These are phyloP conservation scores for Suhomyces anneliseae DNA, from an alignment of 1,139 yeast species.

Conservation along the genomic window DNA sequence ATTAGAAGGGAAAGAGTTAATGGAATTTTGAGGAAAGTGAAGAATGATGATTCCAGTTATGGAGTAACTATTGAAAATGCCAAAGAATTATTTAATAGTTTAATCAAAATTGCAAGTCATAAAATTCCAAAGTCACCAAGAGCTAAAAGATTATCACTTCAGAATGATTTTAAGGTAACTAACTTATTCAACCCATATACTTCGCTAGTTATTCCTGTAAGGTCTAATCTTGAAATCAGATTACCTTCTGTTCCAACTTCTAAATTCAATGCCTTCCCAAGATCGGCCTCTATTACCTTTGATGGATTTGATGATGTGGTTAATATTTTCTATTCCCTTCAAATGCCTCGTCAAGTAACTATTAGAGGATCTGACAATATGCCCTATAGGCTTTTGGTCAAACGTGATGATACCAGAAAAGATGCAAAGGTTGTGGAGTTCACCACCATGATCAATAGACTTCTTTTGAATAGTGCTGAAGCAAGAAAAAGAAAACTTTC, in stretches of 20 bases:
- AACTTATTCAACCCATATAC: conserved; percentile 54
- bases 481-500: conserved; percentile 70
- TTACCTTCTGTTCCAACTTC: conserved; percentile 55
- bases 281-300: conserved; percentile 52
- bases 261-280: conserved; percentile 55
- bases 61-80: conserved; percentile 28
- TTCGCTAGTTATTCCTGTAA: conserved; percentile 77
- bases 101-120: conserved; percentile 37
- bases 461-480: conserved; percentile 65
- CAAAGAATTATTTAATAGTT: conserved; percentile 32
- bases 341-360: conserved; percentile 78
- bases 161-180: conserved; percentile 46
- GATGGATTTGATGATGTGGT: conserved; percentile 61
- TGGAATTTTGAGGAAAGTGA: conserved; percentile 24
- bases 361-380: conserved; percentile 78
- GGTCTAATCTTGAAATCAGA: conserved; percentile 66
- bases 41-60: conserved; percentile 14
- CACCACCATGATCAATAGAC: conserved; percentile 79
- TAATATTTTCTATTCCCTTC: conserved; percentile 75
- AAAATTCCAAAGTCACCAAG: conserved; percentile 37
- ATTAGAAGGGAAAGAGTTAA: conserved; percentile 54
- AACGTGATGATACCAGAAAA: conserved; percentile 90
- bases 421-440: conserved; percentile 95
- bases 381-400: conserved; percentile 73
- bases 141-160: conserved; percentile 34